Percentiles rank a stretch among this genome's conserved stretches.
Evolutionary conservation across 2,329 filamentous ascomycete species (phyloP).

Genomic region (Mariannaea elegans): DNA sequence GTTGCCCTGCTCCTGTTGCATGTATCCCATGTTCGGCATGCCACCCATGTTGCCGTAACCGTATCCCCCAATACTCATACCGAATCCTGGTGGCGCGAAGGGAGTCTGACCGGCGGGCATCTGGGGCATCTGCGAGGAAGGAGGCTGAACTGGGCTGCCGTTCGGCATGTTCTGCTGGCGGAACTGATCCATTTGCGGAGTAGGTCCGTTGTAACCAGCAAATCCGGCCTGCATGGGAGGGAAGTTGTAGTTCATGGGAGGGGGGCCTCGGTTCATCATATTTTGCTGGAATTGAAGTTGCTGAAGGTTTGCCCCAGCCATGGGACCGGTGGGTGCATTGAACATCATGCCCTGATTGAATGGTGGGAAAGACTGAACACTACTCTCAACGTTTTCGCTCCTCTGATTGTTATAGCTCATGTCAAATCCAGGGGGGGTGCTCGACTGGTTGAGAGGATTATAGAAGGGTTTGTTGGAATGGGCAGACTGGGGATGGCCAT

Average conservation of each 20-base stretch:
- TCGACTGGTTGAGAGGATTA: conserved; percentile 56
- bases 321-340: conserved; percentile 54
- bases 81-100: conserved; percentile 61
- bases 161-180: conserved; percentile 61
- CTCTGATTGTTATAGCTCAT: conserved; percentile 61
- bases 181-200: conserved; percentile 64
- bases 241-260: conserved; percentile 66
- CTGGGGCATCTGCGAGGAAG: conserved; percentile 51
- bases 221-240: conserved; percentile 65
- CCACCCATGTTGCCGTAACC: conserved; percentile 57
- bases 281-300: conserved; percentile 68
- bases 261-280: conserved; percentile 62
- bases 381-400: conserved; percentile 61
- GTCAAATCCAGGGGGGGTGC: conserved; percentile 57
- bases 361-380: conserved; percentile 58
- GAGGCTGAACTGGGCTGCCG: conserved; percentile 60
- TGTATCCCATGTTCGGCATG: conserved; percentile 43
- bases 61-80: conserved; percentile 56
- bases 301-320: conserved; percentile 58
- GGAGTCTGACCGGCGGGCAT: conserved; percentile 54
- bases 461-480: conserved; percentile 62
- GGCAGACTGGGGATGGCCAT: conserved; percentile 51
- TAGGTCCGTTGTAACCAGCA: conserved; percentile 59
- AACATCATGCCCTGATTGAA: conserved; percentile 64
- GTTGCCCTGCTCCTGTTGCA: conserved; percentile 64